A percentile compares a stretch with the other conserved stretches of the same genome.
phyloP scores from a whole-genome alignment of 2,329 filamentous ascomycete species.

The Blumeria graminis region DNA sequence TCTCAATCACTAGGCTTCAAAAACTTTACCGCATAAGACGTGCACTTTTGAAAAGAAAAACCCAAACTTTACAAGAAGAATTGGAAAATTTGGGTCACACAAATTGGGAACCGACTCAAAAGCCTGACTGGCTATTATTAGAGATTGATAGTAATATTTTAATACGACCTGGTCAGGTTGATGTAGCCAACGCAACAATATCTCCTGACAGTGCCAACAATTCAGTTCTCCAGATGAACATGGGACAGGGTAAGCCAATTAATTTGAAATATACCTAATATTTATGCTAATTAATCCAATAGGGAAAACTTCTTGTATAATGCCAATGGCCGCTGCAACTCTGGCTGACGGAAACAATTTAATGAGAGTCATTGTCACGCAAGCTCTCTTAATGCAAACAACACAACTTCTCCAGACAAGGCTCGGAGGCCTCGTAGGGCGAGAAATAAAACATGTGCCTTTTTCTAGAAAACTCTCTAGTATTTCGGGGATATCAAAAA shows the following conservation, averaged over 20 bases:
- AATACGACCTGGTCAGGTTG: constrained; percentile 34
- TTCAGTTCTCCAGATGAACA: constrained; percentile 40
- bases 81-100: constrained; percentile 18
- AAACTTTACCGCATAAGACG: constrained; percentile 20
- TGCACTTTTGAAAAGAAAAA: constrained; percentile 14
- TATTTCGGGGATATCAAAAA: constrained; percentile 10
- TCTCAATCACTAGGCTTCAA: constrained; percentile 20
- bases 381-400: constrained; percentile 21
- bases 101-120: constrained; percentile 16
- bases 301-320: constrained; percentile 33
- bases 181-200: constrained; percentile 37
- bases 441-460: constrained; percentile 21
- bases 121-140: constrained; percentile 39
- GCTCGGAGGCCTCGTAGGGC: constrained; percentile 20
- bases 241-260: constrained; percentile 29
- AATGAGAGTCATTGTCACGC: constrained; percentile 21
- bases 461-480: constrained; percentile 22
- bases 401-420: constrained; percentile 20
- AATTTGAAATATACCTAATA: not conserved
- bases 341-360: constrained; percentile 22
- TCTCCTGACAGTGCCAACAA: constrained; percentile 26
- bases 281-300: not conserved
- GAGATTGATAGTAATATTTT: constrained; percentile 43
- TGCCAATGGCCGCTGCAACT: constrained; percentile 24
- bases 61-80: constrained; percentile 17